These are phyloP conservation scores for Eurotiales sp. DNA, from an alignment of 2,329 filamentous ascomycete species.

Conservation along the genomic window DNA sequence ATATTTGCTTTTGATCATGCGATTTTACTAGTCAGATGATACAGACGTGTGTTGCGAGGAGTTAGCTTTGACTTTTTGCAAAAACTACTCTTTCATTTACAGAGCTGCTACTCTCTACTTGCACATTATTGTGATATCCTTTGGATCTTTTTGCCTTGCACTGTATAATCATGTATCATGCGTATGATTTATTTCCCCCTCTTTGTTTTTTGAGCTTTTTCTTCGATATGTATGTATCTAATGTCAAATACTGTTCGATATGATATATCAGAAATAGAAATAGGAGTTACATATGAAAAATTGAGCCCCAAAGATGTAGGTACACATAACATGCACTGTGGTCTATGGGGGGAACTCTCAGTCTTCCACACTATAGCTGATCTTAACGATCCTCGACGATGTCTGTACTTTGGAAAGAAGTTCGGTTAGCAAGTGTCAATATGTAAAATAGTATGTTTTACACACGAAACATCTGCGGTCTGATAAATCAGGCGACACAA, in stretches of 20 bases:
- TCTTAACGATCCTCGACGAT: no score
- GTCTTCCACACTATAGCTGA: no score
- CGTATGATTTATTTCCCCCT: background rate
- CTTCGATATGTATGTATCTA: background rate
- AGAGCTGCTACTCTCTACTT: background rate
- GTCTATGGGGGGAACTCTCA: no score
- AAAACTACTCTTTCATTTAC: background rate
- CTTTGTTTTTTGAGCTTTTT: background rate
- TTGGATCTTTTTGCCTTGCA: background rate
- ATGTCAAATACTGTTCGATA: background rate
- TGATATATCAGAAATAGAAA: no score
- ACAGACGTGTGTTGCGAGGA: background rate
- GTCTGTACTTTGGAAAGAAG: no score
- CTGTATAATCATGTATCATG: background rate
- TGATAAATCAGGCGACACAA: no score
- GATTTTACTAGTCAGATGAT: background rate
- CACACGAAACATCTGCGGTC: no score
- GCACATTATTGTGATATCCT: background rate
- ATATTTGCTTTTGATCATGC: slow-evolving; percentile 11
- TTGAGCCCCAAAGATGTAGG: no score
- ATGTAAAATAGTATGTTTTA: no score
- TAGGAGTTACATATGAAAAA: no score
- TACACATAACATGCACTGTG: no score
- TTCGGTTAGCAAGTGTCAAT: no score
- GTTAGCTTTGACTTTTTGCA: background rate